These are phyloP conservation scores for Berberis thunbergii DNA, from an alignment of 164 flowering plant species.

Conservation along the genomic window DNA sequence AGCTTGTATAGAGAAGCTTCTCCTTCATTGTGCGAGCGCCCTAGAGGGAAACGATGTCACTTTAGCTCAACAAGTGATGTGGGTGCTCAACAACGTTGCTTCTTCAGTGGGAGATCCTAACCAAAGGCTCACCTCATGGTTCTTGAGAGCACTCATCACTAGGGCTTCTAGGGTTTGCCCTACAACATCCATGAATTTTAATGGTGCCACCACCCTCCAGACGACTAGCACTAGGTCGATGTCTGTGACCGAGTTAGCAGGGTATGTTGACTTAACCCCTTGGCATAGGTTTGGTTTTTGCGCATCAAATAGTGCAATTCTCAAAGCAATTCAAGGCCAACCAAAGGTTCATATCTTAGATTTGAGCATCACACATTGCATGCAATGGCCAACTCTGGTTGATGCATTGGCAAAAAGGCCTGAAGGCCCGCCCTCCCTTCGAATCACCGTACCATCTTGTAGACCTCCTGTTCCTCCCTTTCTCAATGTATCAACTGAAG, in stretches of 20 bases:
- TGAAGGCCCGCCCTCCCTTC: slow-evolving; percentile 53
- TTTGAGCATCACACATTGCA: slow-evolving; percentile 70
- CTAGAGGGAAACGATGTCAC: slow-evolving; percentile 65
- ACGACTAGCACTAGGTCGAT: slow-evolving; percentile 21
- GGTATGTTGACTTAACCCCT: slow-evolving; percentile 72
- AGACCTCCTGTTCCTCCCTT: slow-evolving; percentile 71
- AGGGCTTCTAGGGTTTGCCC: slow-evolving; percentile 59
- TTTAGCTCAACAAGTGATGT: slow-evolving; percentile 83
- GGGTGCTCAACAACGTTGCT: slow-evolving; percentile 87
- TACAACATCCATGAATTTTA: slow-evolving; percentile 28
- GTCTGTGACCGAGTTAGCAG: slow-evolving; percentile 66
- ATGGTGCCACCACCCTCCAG: slow-evolving; percentile 15
- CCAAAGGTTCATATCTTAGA: slow-evolving; percentile 58
- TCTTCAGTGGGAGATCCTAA: slow-evolving; percentile 66
- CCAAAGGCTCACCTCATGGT: slow-evolving; percentile 69
- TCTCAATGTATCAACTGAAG: slow-evolving; percentile 44
- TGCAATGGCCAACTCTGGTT: slow-evolving; percentile 91
- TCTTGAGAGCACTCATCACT: slow-evolving; percentile 57
- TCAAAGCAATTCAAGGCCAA: slow-evolving; percentile 45
- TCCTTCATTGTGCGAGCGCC: slow-evolving; percentile 73
- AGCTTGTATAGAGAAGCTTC: slow-evolving; percentile 74
- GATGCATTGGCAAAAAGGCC: slow-evolving; percentile 59
- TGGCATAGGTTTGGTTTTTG: slow-evolving; percentile 86
- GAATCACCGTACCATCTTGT: slow-evolving; percentile 51
- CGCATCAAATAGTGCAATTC: slow-evolving; percentile 65